Base-by-base conservation (phyloP, 805 yeast species). In the Barnettozyma salicaria region DNA sequence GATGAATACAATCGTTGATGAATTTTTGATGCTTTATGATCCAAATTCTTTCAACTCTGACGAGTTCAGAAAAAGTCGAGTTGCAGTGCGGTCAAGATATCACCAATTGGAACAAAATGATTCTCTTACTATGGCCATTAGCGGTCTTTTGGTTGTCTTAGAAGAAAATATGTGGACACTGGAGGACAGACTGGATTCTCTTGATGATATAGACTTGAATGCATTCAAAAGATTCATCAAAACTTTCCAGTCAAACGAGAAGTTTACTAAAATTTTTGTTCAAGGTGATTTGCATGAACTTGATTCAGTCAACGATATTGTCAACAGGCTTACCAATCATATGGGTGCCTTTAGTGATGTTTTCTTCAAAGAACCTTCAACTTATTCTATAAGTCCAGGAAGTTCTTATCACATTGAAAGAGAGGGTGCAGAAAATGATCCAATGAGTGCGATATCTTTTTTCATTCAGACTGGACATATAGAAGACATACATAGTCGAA, bases 391-490 rank as follows among this genome's bases (percentile, higher is more conserved):
- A 8, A 57, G 59, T 0, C 50, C 54, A 0, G 71, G 71, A 0
- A 47, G 55, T 1, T 63, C 66, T 30, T 68, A 52, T 34, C 49
- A 41, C 14, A 53, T 63, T 28, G 56, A 56, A 16, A 54, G 63
- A 12, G 31, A 44, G 1, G 63, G 72, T 0, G 63, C 68, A 12
- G 36, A 47, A 24, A 59, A 58, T 21, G 84, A 78, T 48, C 74
- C 72, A 7, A 68, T 74, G 29, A 74, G 67, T 42, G 63, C 78
- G 2, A 59, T 78, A 2, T 67, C 67, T 3, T 67, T 65, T 44
- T 80, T 71, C 48, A 52, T 78, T 13, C 87, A 81, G 54, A 63
- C 78, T 2, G 84, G 85, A 1, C 40, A 47, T 11, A 56, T 80
- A 36, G 49, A 49, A 3, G 67, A 71, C 46, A 29, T 33, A 0